These are phyloP conservation scores for Phytophthora syringae DNA, from an alignment of 352 stramenopile genomes.

Conservation along the genomic window DNA sequence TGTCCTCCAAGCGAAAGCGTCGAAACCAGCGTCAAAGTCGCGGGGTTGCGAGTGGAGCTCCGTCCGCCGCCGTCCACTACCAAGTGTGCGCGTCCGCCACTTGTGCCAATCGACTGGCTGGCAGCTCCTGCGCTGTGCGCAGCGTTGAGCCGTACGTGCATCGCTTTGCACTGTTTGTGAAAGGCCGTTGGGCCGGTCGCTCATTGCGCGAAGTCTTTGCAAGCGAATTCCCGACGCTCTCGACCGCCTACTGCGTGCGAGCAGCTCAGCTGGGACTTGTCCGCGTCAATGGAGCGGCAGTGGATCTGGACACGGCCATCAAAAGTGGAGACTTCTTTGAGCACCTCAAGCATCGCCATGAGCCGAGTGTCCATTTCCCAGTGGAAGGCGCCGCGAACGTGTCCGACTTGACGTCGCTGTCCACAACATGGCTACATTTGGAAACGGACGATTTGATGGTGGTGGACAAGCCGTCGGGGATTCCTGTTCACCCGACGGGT, in stretches of 20 bases:
- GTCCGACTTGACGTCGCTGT: conserved; percentile 15
- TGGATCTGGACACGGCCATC: conserved; percentile 66
- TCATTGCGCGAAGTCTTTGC: conserved; percentile 87
- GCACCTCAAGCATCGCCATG: conserved; percentile 94
- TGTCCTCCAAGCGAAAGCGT: conserved; percentile 41
- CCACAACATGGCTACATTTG: conserved; percentile 43
- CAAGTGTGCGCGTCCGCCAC: conserved; percentile 30
- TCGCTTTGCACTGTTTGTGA: conserved; percentile 91
- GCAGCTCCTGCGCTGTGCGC: conserved; percentile 44
- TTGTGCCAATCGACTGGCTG: conserved; percentile 36
- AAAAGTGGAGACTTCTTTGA: conserved; percentile 87
- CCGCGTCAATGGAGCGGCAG: conserved; percentile 77
- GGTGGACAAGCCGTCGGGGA: conserved; percentile 84
- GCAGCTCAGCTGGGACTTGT: conserved; percentile 89
- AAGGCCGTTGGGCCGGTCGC: conserved; percentile 89
- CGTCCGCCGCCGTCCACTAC: conserved; percentile 33
- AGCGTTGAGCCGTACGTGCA: conserved; percentile 90
- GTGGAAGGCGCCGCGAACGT: conserved; percentile 5
- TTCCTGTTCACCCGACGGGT: conserved; percentile 93
- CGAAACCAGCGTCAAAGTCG: conserved; percentile 45
- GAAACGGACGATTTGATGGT: conserved; percentile 64
- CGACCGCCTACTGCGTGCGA: conserved; percentile 49
- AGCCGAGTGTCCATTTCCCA: conserved; percentile 82
- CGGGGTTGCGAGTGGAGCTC: conserved; percentile 5
- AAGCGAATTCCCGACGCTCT: conserved; percentile 57